Conservation (phyloP, 768 basidiomycete species). For the Rhizopogon vinicolor region DNA sequence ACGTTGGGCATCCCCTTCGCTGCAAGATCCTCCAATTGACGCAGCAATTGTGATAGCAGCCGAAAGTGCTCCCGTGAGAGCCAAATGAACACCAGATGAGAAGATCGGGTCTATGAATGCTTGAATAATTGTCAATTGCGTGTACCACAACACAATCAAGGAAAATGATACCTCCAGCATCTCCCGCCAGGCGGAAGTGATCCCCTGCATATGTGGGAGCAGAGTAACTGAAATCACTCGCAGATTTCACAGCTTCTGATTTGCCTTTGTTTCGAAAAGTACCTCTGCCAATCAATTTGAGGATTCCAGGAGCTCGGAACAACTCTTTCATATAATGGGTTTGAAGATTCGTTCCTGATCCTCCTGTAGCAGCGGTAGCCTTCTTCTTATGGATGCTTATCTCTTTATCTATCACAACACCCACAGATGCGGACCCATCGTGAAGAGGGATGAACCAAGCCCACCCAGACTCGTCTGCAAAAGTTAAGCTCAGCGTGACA, state of each 20-base stretch:
- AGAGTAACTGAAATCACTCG: constrained; percentile 59
- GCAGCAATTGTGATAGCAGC: constrained; percentile 55
- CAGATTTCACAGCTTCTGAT: constrained; percentile 25
- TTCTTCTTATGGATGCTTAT: constrained; percentile 23
- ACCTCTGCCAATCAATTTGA: neutral
- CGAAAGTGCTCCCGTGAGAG: constrained; percentile 60
- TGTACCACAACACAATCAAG: neutral
- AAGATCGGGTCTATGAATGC: constrained; percentile 67
- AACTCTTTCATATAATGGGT: constrained; percentile 1
- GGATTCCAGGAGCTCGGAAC: neutral
- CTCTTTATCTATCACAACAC: constrained; percentile 43
- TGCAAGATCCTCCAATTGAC: constrained; percentile 44
- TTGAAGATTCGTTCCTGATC: neutral
- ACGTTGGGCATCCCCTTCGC: constrained; percentile 40
- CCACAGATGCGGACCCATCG: constrained; percentile 48
- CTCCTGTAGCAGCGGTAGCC: neutral
- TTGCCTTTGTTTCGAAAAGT: constrained; percentile 5
- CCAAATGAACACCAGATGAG: constrained; percentile 62
- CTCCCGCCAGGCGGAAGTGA: constrained; percentile 52
- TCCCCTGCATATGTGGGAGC: constrained; percentile 47
- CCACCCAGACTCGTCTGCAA: constrained; percentile 48
- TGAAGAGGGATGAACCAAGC: constrained; percentile 54
- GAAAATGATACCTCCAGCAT: constrained; percentile 43
- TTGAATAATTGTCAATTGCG: constrained; percentile 6
- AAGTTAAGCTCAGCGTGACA: constrained; percentile 29